Conservation (phyloP, 768 basidiomycete genomes). For the Hysterangium stoloniferum region DNA sequence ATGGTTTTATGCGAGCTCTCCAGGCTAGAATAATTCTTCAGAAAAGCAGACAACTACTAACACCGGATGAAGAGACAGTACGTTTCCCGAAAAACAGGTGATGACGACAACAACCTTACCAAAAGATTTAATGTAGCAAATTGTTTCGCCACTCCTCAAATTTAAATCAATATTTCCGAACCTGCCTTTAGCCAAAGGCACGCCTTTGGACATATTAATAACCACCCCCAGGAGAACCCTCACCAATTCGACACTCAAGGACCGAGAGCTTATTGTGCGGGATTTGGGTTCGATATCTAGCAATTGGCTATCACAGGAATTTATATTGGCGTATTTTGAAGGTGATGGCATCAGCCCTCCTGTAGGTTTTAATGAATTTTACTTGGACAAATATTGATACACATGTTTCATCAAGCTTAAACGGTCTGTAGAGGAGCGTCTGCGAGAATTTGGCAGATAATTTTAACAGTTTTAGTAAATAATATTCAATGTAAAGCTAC, state of each 20-base stretch:
- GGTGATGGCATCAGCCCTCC: constrained; percentile 62
- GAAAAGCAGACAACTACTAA: constrained; percentile 43
- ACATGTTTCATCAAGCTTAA: background rate
- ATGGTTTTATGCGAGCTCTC: constrained; percentile 74
- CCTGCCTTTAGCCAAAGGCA: constrained; percentile 56
- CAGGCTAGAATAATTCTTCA: constrained; percentile 49
- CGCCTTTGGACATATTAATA: constrained; percentile 62
- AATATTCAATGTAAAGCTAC: constrained; percentile 3
- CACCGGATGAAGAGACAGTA: constrained; percentile 47
- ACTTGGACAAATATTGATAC: background rate
- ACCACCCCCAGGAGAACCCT: constrained; percentile 37
- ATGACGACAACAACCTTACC: background rate
- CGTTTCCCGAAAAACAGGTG: background rate
- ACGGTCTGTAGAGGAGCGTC: constrained; percentile 4
- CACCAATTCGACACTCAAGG: constrained; percentile 16
- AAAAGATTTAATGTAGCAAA: constrained; percentile 18
- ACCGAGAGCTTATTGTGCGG: constrained; percentile 54
- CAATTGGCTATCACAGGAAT: constrained; percentile 31
- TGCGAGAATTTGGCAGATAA: background rate
- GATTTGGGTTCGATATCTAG: constrained; percentile 45
- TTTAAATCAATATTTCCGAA: constrained; percentile 74
- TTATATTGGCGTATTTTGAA: constrained; percentile 70
- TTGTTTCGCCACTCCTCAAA: constrained; percentile 58
- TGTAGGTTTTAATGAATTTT: constrained; percentile 33
- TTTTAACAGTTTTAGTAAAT: background rate